Conservation (phyloP, 129 eudicot genomes). For the Artemisia argyi region DNA sequence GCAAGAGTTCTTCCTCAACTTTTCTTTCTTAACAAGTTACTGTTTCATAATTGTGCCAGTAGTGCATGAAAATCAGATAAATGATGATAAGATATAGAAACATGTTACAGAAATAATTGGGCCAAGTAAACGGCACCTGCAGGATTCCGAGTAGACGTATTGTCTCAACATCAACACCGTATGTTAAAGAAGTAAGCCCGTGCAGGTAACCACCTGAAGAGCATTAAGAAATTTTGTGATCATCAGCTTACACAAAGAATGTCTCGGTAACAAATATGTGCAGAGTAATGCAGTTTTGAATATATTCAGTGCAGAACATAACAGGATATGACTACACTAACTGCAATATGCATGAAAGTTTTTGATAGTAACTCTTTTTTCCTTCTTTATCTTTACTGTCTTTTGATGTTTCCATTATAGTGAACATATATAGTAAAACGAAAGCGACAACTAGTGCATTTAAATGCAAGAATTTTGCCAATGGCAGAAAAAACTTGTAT, state of each 20-base stretch:
- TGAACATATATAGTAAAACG: constrained; percentile 1
- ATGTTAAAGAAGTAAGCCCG: constrained; percentile 64
- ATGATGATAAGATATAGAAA: background rate
- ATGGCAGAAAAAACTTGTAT: background rate
- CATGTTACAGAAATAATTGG: constrained; percentile 9
- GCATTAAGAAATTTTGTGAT: background rate
- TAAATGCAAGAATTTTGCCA: background rate
- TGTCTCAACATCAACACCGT: constrained; percentile 69
- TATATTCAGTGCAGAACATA: background rate
- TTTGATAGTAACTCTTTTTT: background rate
- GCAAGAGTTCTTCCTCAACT: constrained; percentile 10
- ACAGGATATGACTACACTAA: background rate
- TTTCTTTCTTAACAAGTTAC: background rate
- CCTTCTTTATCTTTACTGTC: background rate
- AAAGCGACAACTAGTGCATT: constrained; percentile 10
- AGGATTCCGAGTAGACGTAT: constrained; percentile 70
- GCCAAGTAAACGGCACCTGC: constrained; percentile 49
- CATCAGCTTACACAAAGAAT: background rate
- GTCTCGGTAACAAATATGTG: background rate
- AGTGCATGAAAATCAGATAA: constrained; percentile 23
- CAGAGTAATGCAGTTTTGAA: background rate
- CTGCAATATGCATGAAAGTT: background rate
- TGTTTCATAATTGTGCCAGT: background rate
- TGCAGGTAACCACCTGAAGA: constrained; percentile 80
- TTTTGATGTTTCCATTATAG: background rate